phyloP scores from a whole-genome alignment of 352 stramenopile species.

The Phytophthora fragariaefolia region DNA sequence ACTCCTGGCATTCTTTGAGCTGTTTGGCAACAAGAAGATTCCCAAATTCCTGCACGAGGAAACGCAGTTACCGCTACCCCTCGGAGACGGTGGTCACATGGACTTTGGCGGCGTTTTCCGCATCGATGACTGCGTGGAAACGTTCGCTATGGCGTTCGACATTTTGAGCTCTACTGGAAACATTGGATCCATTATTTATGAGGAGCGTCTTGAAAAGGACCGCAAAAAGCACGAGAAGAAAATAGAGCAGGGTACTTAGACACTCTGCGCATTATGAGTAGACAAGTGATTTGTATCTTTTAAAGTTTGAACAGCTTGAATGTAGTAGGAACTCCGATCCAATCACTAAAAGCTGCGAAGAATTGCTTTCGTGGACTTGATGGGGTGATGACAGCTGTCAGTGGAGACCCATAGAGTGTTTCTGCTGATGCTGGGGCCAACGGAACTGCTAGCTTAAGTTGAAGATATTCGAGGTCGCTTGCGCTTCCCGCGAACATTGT shows the following conservation, averaged over 20 bases:
- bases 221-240: slow-evolving; percentile 43
- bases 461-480: slow-evolving; percentile 38
- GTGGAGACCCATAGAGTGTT: slow-evolving; percentile 25
- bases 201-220: slow-evolving; percentile 53
- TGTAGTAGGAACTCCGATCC: slow-evolving; percentile 34
- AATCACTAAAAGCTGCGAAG: slow-evolving; percentile 42
- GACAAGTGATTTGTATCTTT: slow-evolving; percentile 20
- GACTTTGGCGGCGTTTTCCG: slow-evolving; percentile 74
- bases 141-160: slow-evolving; percentile 72
- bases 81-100: slow-evolving; percentile 44
- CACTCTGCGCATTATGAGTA: background rate
- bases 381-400: slow-evolving; percentile 17
- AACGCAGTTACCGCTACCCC: slow-evolving; percentile 57
- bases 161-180: slow-evolving; percentile 55
- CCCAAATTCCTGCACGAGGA: slow-evolving; percentile 54
- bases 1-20: slow-evolving; percentile 65
- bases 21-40: slow-evolving; percentile 70
- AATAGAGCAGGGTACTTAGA: slow-evolving; percentile 12
- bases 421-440: slow-evolving; percentile 23
- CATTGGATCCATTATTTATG: slow-evolving; percentile 69
- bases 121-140: slow-evolving; percentile 67
- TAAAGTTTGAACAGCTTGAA: slow-evolving; percentile 56
- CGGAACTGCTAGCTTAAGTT: slow-evolving; percentile 46
- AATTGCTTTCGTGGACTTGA: slow-evolving; percentile 33
- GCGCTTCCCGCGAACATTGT: background rate